Conservation (phyloP, 1,284 basidiomycete species). For the Butyriboletus appendiculatus region DNA sequence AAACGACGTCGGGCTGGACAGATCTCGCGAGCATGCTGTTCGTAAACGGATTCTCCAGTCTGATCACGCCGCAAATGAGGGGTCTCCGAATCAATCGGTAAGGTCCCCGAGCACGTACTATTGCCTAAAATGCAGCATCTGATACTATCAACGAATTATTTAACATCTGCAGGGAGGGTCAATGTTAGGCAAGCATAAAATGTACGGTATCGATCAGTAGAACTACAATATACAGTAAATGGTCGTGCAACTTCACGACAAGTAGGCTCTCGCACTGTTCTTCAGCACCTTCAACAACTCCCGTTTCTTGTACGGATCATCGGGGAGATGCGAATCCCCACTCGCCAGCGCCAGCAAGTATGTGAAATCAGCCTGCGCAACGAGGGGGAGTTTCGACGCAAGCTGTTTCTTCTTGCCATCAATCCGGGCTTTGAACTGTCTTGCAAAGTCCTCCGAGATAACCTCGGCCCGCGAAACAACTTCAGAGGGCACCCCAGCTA, state of each 20-base stretch:
- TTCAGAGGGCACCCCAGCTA: constrained; percentile 77
- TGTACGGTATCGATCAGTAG: constrained; percentile 16
- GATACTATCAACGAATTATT: neutral
- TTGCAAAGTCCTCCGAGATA: constrained; percentile 87
- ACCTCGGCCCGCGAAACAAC: constrained; percentile 88
- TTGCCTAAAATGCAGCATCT: constrained; percentile 12
- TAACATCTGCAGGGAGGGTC: neutral
- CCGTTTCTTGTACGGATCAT: constrained; percentile 50
- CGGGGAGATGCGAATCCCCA: constrained; percentile 51
- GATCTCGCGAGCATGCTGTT: constrained; percentile 52
- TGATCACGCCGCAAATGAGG: constrained; percentile 21
- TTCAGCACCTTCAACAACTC: constrained; percentile 59
- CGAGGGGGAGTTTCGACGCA: constrained; percentile 65
- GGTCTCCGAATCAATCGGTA: constrained; percentile 13
- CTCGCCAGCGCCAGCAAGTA: constrained; percentile 66
- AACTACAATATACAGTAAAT: constrained; percentile 22
- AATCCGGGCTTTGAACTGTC: constrained; percentile 79
- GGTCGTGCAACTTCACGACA: constrained; percentile 13
- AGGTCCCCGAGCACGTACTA: neutral
- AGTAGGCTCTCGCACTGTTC: constrained; percentile 31
- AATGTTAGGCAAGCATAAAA: neutral
- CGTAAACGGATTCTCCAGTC: constrained; percentile 18
- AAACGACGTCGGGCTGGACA: constrained; percentile 67
- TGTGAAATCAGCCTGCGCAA: constrained; percentile 85
- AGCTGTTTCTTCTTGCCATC: constrained; percentile 58